Base-by-base conservation (phyloP, 208 protist species). In the Trypanosoma vivax region DNA sequence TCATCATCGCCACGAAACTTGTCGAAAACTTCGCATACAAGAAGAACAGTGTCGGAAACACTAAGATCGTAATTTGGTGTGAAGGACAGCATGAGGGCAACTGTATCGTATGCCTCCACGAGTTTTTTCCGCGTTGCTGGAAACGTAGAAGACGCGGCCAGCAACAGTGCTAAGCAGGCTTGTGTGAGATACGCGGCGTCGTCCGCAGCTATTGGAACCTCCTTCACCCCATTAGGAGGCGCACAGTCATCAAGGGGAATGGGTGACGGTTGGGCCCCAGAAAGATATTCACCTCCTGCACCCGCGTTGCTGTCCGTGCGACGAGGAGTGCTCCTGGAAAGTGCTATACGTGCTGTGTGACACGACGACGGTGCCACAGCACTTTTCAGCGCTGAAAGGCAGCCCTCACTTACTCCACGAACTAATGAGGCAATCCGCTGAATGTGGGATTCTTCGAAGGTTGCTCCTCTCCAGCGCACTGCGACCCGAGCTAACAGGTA, bases 61-160 rank as follows among this genome's bases (percentile, higher is more conserved):
- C 48, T 53, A 27, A 82, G 33, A 37, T 87, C 74, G 58, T 78
- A 82, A 50, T 83, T 87, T 13, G 79, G 79, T 10, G 68, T 37
- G 46, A 80, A 52, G 10, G 79, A 50, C 10, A 70, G 34, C 29
- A 82, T 53, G 2, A 23, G 39, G 21, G 79, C 40, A 25, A 69
- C 59, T 13, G 21, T 39, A 39, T 57, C 52, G 21, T 66, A 45
- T 14, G 43, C 37, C 14, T 65, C 63, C 13, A 64, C 5, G 3
- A 39, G 16, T 28, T 66, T 66, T 9, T 28, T 19, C 18, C 30
- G 28, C 9, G 60, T 54, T 6, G 21, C 21, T 2, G 19, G n/a
- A 6, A 37, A 55, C 10, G 38, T 27, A 49, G 19, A 2, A 0
- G 19, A 37, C 0, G 43, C 27, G 11, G 57, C 24, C 10, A 39